A percentile compares a stretch with the other conserved stretches of the same genome.
Evolutionary conservation across 2,329 filamentous ascomycete species (phyloP).

Genomic region (Talaromyces pinophilus): DNA sequence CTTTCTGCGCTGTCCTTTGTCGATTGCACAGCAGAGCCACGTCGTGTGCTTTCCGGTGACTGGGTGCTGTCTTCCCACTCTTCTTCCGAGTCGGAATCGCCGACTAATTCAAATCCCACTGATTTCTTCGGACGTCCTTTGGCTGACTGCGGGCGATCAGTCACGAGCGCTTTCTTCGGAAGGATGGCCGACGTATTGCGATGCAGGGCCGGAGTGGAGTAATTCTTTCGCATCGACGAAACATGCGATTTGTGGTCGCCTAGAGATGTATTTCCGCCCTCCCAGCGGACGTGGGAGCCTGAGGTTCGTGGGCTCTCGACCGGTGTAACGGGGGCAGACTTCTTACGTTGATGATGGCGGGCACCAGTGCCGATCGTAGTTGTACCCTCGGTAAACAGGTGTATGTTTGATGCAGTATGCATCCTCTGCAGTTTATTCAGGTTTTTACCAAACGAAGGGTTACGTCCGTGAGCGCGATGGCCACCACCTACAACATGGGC

Average conservation of each 20-base stretch:
- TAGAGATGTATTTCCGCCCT: constrained; percentile 40
- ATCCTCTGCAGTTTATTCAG: constrained; percentile 47
- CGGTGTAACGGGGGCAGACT: constrained; percentile 48
- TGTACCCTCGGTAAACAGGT: constrained; percentile 35
- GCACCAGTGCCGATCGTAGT: constrained; percentile 24
- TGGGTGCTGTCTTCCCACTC: constrained; percentile 51
- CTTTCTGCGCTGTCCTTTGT: constrained; percentile 39
- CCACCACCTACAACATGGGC: constrained; percentile 46
- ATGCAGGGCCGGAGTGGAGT: constrained; percentile 46
- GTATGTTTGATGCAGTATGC: constrained; percentile 31
- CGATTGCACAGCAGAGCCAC: constrained; percentile 45
- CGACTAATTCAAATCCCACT: constrained; percentile 49
- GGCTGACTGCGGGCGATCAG: constrained; percentile 36
- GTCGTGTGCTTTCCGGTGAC: constrained; percentile 50
- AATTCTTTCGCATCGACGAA: constrained; percentile 47
- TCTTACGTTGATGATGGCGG: constrained; percentile 49
- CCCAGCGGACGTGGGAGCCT: constrained; percentile 32
- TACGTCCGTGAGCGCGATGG: constrained; percentile 45
- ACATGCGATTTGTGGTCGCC: constrained; percentile 36
- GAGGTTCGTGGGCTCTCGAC: constrained; percentile 43
- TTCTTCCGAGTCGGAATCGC: constrained; percentile 46
- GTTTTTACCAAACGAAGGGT: constrained; percentile 48
- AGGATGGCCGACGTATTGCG: constrained; percentile 41
- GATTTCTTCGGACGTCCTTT: constrained; percentile 46
- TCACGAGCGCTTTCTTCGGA: constrained; percentile 43